phyloP scores from a whole-genome alignment of 352 stramenopile genomes.

The Globisporangium camurandrum region DNA sequence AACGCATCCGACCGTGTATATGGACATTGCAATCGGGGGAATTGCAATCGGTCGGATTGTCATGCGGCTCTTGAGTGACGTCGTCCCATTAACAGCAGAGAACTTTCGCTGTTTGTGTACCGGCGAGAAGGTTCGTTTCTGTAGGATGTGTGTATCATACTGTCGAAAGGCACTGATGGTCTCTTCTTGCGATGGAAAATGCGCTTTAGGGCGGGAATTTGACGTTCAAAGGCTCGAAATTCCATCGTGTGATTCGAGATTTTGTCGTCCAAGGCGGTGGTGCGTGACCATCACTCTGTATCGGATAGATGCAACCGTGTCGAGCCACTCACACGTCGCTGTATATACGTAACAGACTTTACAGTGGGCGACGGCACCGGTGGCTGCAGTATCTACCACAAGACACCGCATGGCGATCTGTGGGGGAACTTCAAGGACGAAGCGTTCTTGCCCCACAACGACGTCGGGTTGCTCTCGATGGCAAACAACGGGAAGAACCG shows the following conservation, averaged over 20 bases:
- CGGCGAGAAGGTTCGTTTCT: constrained; percentile 70
- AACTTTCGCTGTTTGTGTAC: constrained; percentile 90
- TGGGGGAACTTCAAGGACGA: constrained; percentile 86
- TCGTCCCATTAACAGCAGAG: constrained; percentile 91
- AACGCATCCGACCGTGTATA: constrained; percentile 90
- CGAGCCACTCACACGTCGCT: not conserved
- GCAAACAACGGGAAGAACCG: constrained; percentile 68
- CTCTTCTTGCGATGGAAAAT: no score
- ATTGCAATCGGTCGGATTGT: constrained; percentile 85
- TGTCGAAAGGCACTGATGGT: no score
- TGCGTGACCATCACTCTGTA: constrained; percentile 1
- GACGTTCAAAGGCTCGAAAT: constrained; percentile 88
- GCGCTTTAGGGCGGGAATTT: no score
- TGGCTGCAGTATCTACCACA: constrained; percentile 72
- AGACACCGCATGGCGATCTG: constrained; percentile 48
- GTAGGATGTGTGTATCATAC: no score
- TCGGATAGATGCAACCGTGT: not conserved
- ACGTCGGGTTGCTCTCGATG: constrained; percentile 78
- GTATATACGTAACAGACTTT: constrained; percentile 29
- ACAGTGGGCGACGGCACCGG: constrained; percentile 66
- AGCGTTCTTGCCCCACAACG: constrained; percentile 59
- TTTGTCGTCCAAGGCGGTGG: constrained; percentile 87
- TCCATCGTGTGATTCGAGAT: constrained; percentile 91
- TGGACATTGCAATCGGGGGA: constrained; percentile 90
- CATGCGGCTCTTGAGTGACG: constrained; percentile 92